A percentile compares a stretch with the other conserved stretches of the same genome.
phyloP scores from a whole-genome alignment of 2,329 filamentous ascomycete genomes.

The Aspergillus unguis region DNA sequence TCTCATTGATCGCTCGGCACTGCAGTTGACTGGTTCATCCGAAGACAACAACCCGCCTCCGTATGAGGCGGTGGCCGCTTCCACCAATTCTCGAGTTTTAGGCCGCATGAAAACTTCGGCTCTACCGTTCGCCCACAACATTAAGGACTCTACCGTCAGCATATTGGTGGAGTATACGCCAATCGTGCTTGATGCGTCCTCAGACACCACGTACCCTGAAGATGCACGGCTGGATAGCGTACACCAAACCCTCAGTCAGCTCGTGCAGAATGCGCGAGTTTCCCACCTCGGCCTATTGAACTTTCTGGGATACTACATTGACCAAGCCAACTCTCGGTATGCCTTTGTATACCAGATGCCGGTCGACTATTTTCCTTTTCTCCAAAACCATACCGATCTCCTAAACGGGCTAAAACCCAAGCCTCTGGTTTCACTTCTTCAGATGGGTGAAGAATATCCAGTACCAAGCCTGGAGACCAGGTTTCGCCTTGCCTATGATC shows the following conservation, averaged over 20 bases:
- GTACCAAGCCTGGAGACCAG: slow-evolving; percentile 60
- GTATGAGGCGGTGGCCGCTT: slow-evolving; percentile 42
- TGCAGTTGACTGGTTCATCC: slow-evolving; percentile 39
- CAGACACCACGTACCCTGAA: slow-evolving; percentile 25
- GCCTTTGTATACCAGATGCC: slow-evolving; percentile 61
- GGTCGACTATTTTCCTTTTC: slow-evolving; percentile 44
- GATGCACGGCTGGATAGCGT: slow-evolving; percentile 35
- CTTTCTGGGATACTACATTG: slow-evolving; percentile 53
- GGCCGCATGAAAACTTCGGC: slow-evolving; percentile 40
- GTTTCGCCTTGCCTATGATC: slow-evolving; percentile 59
- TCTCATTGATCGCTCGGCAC: slow-evolving; percentile 38
- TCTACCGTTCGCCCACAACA: slow-evolving; percentile 31
- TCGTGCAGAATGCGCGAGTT: slow-evolving; percentile 41
- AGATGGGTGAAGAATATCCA: slow-evolving; percentile 41
- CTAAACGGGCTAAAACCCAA: slow-evolving; percentile 38
- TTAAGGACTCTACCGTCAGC: slow-evolving; percentile 36
- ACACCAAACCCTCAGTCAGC: slow-evolving; percentile 37
- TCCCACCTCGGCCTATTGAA: slow-evolving; percentile 42
- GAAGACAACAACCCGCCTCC: slow-evolving; percentile 42
- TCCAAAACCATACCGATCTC: slow-evolving; percentile 38
- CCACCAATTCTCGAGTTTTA: slow-evolving; percentile 41
- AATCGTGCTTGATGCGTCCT: slow-evolving; percentile 37
- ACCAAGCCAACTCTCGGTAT: slow-evolving; percentile 56
- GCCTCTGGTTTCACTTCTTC: slow-evolving; percentile 43
- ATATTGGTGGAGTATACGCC: slow-evolving; percentile 43